Percentiles rank a stretch among this genome's conserved stretches.
Conservation (phyloP, 1,139 yeast genomes). For the Pichia sp. region DNA sequence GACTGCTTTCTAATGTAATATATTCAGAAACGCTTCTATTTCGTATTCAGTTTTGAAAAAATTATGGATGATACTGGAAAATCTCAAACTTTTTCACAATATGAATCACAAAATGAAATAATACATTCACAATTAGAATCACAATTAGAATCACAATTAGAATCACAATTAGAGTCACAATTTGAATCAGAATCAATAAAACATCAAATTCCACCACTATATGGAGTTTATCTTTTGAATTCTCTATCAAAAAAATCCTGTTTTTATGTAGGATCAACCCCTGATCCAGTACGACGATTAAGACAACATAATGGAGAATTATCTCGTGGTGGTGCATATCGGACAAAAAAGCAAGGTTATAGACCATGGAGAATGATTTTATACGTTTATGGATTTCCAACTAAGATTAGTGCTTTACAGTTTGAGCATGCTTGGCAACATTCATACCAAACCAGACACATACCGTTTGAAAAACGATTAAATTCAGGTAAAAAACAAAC, state of each 20-base stretch:
- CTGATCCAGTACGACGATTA: conserved; percentile 60
- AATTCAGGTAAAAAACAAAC: conserved; percentile 27
- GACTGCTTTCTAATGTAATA: too few relatives aligned
- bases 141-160: conserved; percentile 1
- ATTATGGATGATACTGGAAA: too few relatives aligned
- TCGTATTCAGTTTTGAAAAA: too few relatives aligned
- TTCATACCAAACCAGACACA: conserved; percentile 54
- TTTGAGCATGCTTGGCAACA: conserved; percentile 80
- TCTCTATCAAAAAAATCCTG: conserved; percentile 50
- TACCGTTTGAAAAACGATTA: conserved; percentile 32
- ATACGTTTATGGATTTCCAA: conserved; percentile 65
- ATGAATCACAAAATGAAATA: too few relatives aligned
- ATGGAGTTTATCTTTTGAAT: conserved; percentile 62
- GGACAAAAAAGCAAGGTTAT: conserved; percentile 48
- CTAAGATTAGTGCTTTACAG: conserved; percentile 64
- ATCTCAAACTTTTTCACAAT: too few relatives aligned
- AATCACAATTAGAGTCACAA: background rate
- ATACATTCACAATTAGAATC: background rate
- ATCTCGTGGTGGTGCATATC: conserved; percentile 57
- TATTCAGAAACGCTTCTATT: too few relatives aligned
- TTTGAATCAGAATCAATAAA: background rate
- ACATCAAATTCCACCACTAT: conserved; percentile 31
- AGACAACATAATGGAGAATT: conserved; percentile 75
- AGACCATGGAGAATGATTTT: conserved; percentile 72
- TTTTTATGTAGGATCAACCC: conserved; percentile 73